Evolutionary conservation across 1,139 yeast species (phyloP), one percentile per base, ranked within the genome.

Genomic region (Pichia sp.): DNA sequence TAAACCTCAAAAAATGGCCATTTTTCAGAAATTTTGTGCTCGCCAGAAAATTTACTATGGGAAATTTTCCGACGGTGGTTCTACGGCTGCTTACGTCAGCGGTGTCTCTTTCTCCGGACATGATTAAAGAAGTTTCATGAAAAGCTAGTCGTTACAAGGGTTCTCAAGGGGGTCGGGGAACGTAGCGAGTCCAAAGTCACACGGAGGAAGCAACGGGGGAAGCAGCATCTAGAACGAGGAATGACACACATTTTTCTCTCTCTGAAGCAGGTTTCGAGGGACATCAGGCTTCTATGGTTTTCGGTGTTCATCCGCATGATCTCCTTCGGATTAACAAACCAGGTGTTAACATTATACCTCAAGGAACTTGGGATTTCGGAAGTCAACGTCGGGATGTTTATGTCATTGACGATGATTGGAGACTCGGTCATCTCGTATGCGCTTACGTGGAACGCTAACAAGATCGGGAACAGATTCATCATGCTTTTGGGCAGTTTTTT

Each of bases 241-340:
- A 36, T 36, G 15, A 62, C 61, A 50, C 65, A 64, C 46, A 54
- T 65, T 13, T 15, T 58, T 8, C 49, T 31, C 10, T 60, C 68
- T 1, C 32, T 64, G 23, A 41, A 42, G 15, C 61, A 61, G 32
- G 60, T 68, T 1, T 53, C 62, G 13, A 50, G 60, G 4, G 96
- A 90, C 67, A 81, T 85, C 34, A 75, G 82, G 60, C 68, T 89
- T 31, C 76, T 90, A 47, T 83, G 95, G 82, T 70, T 73, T 8
- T 84, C 92, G 10, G 87, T 87, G 15, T 84, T 87, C 62, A 72
- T 87, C 34, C 75, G 97, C 29, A 78, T 88, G 80, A 73, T 84
- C 57, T 85, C 95, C 1, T 90, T 85, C 67, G 96, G 96, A 3
- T 74, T 87, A 57, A 85, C 95, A 11, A 88, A 90, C 63, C 92